Evolutionary conservation across 140 eudicot genomes (phyloP).

Genomic region (Eryngium alpinum): DNA sequence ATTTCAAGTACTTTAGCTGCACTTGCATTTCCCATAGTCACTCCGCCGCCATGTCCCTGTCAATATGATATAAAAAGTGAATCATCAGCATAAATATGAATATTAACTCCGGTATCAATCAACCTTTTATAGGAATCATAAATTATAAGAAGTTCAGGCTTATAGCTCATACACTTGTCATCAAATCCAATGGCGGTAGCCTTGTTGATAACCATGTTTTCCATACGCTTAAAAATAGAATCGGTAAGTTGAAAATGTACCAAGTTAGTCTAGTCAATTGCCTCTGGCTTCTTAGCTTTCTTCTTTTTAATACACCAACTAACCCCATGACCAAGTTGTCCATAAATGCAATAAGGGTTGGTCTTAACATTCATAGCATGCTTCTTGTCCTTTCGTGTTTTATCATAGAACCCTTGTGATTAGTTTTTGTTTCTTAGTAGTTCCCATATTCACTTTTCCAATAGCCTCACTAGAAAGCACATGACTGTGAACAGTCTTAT

Average conservation of each 20-base stretch:
- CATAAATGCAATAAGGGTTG: background rate
- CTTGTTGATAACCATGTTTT: slow-evolving; percentile 1
- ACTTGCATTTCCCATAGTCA: slow-evolving; percentile 5
- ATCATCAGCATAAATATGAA: slow-evolving; percentile 9
- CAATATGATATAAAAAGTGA: background rate
- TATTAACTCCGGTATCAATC: slow-evolving; percentile 17
- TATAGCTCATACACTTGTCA: background rate
- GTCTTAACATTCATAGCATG: background rate
- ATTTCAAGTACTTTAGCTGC: background rate
- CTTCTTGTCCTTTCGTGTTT: background rate
- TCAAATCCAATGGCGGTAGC: background rate
- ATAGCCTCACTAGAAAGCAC: background rate
- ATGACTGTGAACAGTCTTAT: background rate
- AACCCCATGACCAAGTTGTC: background rate
- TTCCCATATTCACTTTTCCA: background rate
- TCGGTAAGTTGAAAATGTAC: background rate
- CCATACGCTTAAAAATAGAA: background rate
- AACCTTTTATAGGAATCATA: slow-evolving; percentile 7
- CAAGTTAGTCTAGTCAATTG: background rate
- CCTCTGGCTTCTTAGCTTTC: too few relatives aligned
- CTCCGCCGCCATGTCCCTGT: background rate
- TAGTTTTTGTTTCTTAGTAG: background rate
- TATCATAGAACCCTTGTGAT: background rate
- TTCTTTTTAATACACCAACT: background rate
- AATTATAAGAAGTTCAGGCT: background rate